phyloP scores from a whole-genome alignment of 2,329 filamentous ascomycete genomes.

The Neofusicoccum cordaticola region DNA sequence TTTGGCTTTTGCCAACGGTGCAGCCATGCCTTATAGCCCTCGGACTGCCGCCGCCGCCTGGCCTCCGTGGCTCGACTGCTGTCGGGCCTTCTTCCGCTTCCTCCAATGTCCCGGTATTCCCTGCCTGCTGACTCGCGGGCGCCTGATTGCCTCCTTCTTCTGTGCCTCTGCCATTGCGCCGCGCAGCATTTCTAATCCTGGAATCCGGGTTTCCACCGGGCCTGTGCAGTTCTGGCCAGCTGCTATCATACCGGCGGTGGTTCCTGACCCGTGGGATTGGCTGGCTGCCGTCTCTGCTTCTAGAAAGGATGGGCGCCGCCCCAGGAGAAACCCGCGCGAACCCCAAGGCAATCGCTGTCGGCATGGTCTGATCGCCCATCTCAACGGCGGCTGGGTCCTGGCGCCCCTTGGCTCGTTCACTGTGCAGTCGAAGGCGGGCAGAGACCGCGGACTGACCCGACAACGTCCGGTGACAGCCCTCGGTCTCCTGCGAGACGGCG shows the following conservation, averaged over 20 bases:
- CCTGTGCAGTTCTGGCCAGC: not conserved
- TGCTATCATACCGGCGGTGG: not conserved
- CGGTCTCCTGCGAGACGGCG: not conserved
- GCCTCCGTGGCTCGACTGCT: not conserved
- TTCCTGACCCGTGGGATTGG: no score
- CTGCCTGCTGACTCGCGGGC: not conserved
- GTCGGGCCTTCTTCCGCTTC: not conserved
- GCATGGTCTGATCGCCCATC: not conserved
- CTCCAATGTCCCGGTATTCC: not conserved
- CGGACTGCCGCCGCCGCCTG: not conserved
- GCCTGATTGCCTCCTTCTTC: no score
- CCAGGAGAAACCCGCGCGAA: not conserved
- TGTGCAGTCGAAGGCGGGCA: not conserved
- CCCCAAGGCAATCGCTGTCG: not conserved
- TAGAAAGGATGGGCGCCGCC: not conserved
- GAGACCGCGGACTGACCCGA: not conserved
- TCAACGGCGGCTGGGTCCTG: not conserved
- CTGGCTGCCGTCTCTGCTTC: not conserved
- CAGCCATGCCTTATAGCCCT: not conserved
- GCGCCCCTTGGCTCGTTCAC: not conserved
- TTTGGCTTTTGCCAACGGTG: not conserved
- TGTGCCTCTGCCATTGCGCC: not conserved
- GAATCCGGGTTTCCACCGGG: not conserved
- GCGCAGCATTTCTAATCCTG: not conserved
- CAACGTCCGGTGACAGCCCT: not conserved